Base-by-base conservation (phyloP, 1,284 basidiomycete species). In the Austroboletus rostrupii region DNA sequence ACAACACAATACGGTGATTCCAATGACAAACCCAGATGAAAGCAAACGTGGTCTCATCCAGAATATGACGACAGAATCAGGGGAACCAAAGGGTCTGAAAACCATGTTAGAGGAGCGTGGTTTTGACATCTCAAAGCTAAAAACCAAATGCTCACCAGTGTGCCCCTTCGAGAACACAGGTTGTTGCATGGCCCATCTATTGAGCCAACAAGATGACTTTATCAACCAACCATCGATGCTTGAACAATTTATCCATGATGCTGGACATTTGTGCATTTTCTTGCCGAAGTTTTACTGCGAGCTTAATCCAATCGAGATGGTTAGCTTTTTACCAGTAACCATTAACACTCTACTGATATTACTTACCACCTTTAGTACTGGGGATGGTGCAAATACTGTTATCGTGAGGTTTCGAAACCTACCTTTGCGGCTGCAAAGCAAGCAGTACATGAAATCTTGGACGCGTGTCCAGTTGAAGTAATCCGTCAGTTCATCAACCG, bases 21-120 rank as follows among this genome's bases (percentile, higher is more conserved):
- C 38, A 40, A 21, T n/a, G 9, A 21, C 38, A 40, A 40, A 40
- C n/a, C 21, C 38, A 9, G 38, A 40, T 26, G 3, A 5, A 4
- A 40, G 3, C 13, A 40, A 40, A 26, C 11, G 11, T 2, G 21
- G 38, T 4, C 21, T 40, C 5, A 2, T 40, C 0, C 38, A 40
- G 11, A 40, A 40, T 6, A 40, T 40, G 21, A 23, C 21, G 3
- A 40, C 20, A 2, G 11, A 1, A 10, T 23, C 16, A n/a, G 20
- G 37, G 1, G 3, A 9, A 7, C 58, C 53, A 23, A 72, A 72
- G 50, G 71, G 71, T 0, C 48, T 73, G 14, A 41, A 70, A 45
- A 35, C 42, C 20, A 60, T 65, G 28, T 64, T 74, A 17, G 51
- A 65, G 41, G 69, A 73, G 57, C 55, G 57, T 5, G 68, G 70